These are phyloP conservation scores for Colletotrichum sp. DNA, from an alignment of 2,329 filamentous ascomycete genomes.

Conservation along the genomic window DNA sequence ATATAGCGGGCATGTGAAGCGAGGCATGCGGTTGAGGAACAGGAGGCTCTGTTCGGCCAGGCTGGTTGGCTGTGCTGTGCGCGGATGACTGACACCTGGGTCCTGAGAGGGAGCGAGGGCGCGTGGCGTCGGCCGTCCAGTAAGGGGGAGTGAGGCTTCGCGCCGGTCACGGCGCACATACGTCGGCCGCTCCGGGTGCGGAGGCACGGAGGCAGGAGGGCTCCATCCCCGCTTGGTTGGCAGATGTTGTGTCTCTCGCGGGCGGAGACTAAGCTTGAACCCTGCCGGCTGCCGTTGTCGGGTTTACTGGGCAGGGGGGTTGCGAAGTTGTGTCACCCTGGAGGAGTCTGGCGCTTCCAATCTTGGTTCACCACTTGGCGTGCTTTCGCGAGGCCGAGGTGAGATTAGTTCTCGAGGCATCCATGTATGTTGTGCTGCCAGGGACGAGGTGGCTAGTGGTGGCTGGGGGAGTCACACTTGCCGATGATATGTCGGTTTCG, in stretches of 20 bases:
- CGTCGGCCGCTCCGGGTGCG: background rate
- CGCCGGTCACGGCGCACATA: background rate
- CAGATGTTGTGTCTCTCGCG: background rate
- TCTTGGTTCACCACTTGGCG: background rate
- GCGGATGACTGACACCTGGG: background rate
- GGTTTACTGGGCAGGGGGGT: background rate
- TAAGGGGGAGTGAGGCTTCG: background rate
- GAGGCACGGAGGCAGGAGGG: background rate
- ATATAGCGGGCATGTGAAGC: background rate
- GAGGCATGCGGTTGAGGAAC: background rate
- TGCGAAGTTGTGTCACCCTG: background rate
- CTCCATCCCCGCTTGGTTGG: background rate
- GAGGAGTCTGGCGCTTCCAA: background rate
- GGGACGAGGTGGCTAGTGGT: background rate
- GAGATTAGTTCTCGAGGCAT: background rate
- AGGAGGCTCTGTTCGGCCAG: background rate
- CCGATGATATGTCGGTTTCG: background rate
- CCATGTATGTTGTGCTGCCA: background rate
- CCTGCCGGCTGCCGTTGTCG: background rate
- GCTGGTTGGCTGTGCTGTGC: background rate
- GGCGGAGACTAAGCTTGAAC: background rate
- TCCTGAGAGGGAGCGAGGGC: background rate
- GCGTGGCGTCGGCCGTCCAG: background rate
- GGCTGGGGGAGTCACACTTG: background rate
- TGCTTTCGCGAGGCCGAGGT: background rate